Evolutionary conservation across 1,139 yeast species (phyloP).

Genomic region (Entelexis paramagnoliae): DNA sequence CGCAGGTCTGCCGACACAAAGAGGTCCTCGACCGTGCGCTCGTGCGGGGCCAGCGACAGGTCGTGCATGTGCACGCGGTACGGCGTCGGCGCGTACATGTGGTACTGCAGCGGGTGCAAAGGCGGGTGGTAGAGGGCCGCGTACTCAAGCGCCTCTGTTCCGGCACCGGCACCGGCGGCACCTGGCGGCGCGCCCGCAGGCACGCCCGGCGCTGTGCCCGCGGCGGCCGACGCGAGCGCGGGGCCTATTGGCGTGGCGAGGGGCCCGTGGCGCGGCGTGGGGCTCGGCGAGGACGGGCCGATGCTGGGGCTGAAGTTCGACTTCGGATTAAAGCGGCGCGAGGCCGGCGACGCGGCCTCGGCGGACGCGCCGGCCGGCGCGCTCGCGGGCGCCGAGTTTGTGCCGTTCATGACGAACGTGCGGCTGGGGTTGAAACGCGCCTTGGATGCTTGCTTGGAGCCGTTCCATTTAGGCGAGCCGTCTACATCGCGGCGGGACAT

Average conservation of each 20-base stretch:
- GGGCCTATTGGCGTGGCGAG: neutral
- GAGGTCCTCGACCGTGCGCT: constrained; percentile 55
- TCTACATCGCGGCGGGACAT: constrained; percentile 9
- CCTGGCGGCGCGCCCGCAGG: constrained; percentile 3
- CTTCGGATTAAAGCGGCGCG: constrained; percentile 20
- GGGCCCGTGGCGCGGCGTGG: neutral
- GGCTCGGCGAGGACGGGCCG: neutral
- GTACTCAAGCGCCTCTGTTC: constrained; percentile 10
- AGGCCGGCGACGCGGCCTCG: constrained; percentile 10
- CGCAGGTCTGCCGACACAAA: constrained; percentile 67
- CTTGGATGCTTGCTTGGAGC: constrained; percentile 10
- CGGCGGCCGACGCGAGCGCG: constrained; percentile 5
- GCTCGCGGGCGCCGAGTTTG: neutral
- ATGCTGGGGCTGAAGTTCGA: constrained; percentile 16
- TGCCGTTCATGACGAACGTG: constrained; percentile 17
- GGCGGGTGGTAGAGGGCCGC: constrained; percentile 25
- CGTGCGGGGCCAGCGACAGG: constrained; percentile 48
- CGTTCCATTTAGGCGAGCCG: constrained; percentile 21
- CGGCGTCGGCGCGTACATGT: constrained; percentile 86
- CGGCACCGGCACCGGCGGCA: neutral
- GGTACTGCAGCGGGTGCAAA: constrained; percentile 64
- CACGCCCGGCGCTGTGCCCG: too few species aligned
- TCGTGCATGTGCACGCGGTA: constrained; percentile 40
- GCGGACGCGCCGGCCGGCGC: neutral
- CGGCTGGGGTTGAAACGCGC: constrained; percentile 21